Evolutionary conservation across 23 red algal species (phyloP).

Genomic region (Rhodosorus marinus): DNA sequence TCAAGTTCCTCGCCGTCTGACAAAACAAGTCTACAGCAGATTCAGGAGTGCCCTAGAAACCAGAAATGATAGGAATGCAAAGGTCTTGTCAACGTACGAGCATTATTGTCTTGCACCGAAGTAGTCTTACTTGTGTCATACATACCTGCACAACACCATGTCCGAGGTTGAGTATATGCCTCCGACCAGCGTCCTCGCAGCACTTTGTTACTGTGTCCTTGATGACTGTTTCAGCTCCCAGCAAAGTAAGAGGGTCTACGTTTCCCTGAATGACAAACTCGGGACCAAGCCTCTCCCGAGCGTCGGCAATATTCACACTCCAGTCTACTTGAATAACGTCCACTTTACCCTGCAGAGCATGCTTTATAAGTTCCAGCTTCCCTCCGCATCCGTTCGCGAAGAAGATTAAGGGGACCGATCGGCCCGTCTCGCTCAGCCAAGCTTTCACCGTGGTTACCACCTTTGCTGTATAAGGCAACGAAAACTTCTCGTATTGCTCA

Average conservation of each 20-base stretch:
- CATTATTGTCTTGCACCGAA: too few species aligned
- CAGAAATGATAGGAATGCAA: too few species aligned
- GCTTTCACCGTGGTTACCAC: constrained; percentile 8
- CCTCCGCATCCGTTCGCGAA: constrained; percentile 68
- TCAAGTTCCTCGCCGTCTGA: constrained; percentile 15
- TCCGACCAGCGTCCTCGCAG: constrained; percentile 17
- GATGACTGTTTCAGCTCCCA: constrained; percentile 15
- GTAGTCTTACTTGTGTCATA: too few species aligned
- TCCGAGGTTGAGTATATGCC: constrained; percentile 60
- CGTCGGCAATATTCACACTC: constrained; percentile 35
- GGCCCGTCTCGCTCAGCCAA: neutral
- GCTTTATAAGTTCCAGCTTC: constrained; percentile 17
- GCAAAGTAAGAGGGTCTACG: constrained; percentile 46
- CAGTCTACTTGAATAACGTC: constrained; percentile 61
- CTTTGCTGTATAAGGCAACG: constrained; percentile 20
- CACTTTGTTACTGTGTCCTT: constrained; percentile 19
- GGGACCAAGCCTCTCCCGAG: constrained; percentile 12
- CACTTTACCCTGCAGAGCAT: constrained; percentile 8
- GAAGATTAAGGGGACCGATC: constrained; percentile 28
- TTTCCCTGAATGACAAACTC: constrained; percentile 60
- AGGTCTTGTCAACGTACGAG: too few species aligned
- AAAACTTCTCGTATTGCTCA: constrained; percentile 35
- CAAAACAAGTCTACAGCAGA: constrained; percentile 30
- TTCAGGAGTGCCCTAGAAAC: constrained; percentile 73
- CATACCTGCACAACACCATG: constrained; percentile 65